Conservation (phyloP, 495 filamentous ascomycete species). For the Endocarpon pusillum region DNA sequence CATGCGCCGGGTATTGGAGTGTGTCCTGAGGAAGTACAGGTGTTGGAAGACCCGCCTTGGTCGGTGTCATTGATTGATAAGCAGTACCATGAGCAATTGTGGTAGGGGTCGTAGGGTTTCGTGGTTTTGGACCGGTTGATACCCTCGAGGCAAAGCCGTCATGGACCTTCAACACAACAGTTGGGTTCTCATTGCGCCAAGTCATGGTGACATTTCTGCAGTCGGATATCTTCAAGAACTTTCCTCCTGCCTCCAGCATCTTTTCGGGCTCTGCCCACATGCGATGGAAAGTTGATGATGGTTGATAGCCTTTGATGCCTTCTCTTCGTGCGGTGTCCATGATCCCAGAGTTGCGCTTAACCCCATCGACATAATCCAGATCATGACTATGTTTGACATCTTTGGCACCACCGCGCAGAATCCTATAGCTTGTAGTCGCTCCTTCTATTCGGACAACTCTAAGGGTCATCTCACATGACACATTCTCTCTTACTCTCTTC, state of each 20-base stretch:
- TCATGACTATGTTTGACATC: slow-evolving; percentile 27
- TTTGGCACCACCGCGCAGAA: slow-evolving; percentile 9
- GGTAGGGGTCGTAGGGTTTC: slow-evolving; percentile 6
- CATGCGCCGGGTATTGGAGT: slow-evolving; percentile 26
- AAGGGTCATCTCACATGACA: slow-evolving; percentile 34
- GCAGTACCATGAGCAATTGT: no score
- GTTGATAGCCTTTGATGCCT: slow-evolving; percentile 33
- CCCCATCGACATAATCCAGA: slow-evolving; percentile 32
- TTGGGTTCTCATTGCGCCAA: slow-evolving; percentile 33
- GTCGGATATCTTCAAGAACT: slow-evolving; percentile 32
- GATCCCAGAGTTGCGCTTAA: slow-evolving; percentile 34
- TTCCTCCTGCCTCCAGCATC: slow-evolving; percentile 31
- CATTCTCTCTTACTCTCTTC: slow-evolving; percentile 32
- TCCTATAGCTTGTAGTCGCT: slow-evolving; percentile 10
- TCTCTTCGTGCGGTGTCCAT: slow-evolving; percentile 34
- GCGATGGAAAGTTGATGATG: slow-evolving; percentile 34
- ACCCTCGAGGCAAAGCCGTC: slow-evolving; percentile 35
- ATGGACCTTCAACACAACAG: slow-evolving; percentile 28
- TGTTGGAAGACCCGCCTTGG: not conserved
- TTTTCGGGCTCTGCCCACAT: slow-evolving; percentile 31
- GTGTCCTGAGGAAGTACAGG: slow-evolving; percentile 25
- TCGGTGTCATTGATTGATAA: no score
- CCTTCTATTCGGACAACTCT: slow-evolving; percentile 33
- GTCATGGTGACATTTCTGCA: slow-evolving; percentile 34
- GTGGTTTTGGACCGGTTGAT: slow-evolving; percentile 6